These are phyloP conservation scores for Wickerhamiella infanticola DNA, from an alignment of 1,139 yeast genomes.

Conservation along the genomic window DNA sequence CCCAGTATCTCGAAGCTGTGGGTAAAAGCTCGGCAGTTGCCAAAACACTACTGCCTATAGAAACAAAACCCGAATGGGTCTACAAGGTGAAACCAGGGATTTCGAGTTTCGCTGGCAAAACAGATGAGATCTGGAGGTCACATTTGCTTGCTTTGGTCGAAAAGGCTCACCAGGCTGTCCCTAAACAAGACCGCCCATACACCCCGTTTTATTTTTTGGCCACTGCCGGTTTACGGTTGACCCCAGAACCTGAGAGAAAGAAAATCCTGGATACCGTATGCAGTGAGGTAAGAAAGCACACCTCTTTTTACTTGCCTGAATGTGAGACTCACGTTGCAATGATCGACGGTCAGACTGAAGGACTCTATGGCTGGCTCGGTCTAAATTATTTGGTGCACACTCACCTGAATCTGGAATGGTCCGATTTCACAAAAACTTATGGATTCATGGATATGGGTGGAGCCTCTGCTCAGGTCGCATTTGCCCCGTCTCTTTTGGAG, in stretches of 20 bases:
- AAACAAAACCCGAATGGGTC: conserved; percentile 38
- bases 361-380: conserved; percentile 70
- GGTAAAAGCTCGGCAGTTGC: conserved; percentile 5
- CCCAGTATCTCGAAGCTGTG: conserved; percentile 3
- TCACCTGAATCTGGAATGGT: conserved; percentile 9
- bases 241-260: conserved; percentile 42
- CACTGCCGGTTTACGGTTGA: conserved; percentile 70
- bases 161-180: conserved; percentile 44
- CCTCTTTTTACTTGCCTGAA: conserved; percentile 43
- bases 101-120: conserved; percentile 35
- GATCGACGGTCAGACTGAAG: conserved; percentile 66
- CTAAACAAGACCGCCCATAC: conserved; percentile 42
- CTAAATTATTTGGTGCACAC: conserved; percentile 42
- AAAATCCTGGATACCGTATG: conserved; percentile 41
- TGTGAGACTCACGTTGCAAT: conserved; percentile 41
- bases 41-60: conserved; percentile 26
- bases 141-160: conserved; percentile 43
- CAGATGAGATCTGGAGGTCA: conserved; percentile 41
- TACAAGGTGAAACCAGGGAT: conserved; percentile 55
- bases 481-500: conserved; percentile 50
- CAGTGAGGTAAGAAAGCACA: conserved; percentile 34
- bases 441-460: conserved; percentile 84
- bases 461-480: conserved; percentile 72
- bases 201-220: conserved; percentile 72
- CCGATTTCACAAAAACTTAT: conserved; percentile 31